phyloP scores from a whole-genome alignment of 768 basidiomycete genomes.

The Phanerochaete carnosa region DNA sequence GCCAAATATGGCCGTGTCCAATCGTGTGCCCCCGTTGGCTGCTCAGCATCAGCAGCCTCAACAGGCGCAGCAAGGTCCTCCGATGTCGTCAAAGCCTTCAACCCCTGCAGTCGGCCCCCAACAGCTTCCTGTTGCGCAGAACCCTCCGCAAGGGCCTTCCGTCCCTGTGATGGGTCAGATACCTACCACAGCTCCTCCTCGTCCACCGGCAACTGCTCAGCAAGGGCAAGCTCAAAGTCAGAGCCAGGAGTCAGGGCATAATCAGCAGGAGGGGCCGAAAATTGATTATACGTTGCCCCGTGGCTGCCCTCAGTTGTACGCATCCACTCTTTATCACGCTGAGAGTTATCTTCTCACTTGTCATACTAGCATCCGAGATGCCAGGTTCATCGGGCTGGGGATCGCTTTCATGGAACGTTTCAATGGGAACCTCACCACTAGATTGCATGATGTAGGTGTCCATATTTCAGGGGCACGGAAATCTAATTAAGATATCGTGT shows the following conservation, averaged over 20 bases:
- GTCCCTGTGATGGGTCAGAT: background rate
- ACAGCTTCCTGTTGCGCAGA: conserved; percentile 1
- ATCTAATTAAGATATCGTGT: background rate
- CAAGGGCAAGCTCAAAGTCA: background rate
- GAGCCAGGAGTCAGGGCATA: too few species aligned
- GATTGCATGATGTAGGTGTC: too few species aligned
- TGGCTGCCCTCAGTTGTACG: background rate
- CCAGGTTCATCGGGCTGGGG: background rate
- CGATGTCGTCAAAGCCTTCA: conserved; percentile 3
- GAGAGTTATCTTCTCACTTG: background rate
- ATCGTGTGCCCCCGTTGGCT: conserved; percentile 13
- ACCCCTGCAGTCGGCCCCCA: background rate
- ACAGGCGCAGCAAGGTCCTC: background rate
- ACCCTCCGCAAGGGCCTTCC: background rate
- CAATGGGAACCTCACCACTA: background rate
- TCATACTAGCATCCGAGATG: background rate
- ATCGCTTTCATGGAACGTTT: background rate
- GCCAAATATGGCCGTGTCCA: conserved; percentile 16
- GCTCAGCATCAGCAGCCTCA: background rate
- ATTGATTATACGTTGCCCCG: too few species aligned
- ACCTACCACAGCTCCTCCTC: background rate
- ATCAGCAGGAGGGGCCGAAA: too few species aligned
- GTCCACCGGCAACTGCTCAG: background rate
- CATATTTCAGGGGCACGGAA: too few species aligned
- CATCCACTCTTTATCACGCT: background rate